A percentile compares a stretch with the other conserved stretches of the same genome.
Conservation (phyloP, 169 alveolate species). For the Cytauxzoon felis region DNA sequence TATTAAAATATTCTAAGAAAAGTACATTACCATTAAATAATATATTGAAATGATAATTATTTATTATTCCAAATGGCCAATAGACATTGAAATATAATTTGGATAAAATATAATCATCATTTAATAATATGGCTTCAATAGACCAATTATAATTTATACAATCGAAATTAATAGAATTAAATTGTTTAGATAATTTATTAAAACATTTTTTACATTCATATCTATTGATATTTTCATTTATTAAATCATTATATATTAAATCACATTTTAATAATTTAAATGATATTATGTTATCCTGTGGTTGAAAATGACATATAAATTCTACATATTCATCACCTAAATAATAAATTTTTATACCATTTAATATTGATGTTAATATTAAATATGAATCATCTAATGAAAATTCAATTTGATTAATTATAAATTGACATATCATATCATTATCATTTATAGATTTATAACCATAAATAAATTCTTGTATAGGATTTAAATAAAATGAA, state of each 20-base stretch:
- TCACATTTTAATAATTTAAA: constrained; percentile 3
- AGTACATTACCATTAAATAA: no score
- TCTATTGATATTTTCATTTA: not conserved
- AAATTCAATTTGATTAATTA: constrained; percentile 1
- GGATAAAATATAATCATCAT: no score
- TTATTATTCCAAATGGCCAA: no score
- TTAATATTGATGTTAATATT: constrained; percentile 9
- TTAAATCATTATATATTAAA: constrained; percentile 1
- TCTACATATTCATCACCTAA: constrained; percentile 40
- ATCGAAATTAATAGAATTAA: no score
- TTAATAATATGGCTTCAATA: no score
- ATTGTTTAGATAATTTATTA: no score
- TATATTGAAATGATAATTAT: no score
- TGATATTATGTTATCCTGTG: constrained; percentile 5
- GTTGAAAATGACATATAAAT: constrained; percentile 28
- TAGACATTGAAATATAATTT: no score
- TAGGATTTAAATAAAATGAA: constrained; percentile 49
- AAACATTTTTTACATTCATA: no score
- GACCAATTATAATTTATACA: no score
- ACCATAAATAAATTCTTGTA: constrained; percentile 48
- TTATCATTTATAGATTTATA: not conserved
- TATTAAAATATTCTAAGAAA: no score
- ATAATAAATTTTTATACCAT: constrained; percentile 27
- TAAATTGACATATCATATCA: constrained; percentile 1
- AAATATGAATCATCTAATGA: constrained; percentile 14